A percentile compares a stretch with the other conserved stretches of the same genome.
Conservation (phyloP, 2,329 filamentous ascomycete genomes). For the Trichoderma simmonsii region DNA sequence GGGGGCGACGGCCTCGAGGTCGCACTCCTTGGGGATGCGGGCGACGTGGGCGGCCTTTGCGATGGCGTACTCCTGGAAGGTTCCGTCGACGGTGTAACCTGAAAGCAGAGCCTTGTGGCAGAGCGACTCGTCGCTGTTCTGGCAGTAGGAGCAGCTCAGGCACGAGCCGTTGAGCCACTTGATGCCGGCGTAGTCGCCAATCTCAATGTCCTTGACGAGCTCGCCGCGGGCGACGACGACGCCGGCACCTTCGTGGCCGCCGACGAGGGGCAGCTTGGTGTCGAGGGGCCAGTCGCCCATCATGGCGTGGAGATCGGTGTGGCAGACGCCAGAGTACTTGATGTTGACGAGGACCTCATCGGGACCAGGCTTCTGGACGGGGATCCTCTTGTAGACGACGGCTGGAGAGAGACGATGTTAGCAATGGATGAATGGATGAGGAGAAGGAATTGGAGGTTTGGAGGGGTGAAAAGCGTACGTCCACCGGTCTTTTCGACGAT, state of each 20-base stretch:
- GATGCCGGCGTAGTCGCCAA: constrained; percentile 84
- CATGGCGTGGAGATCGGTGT: constrained; percentile 77
- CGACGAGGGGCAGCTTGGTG: constrained; percentile 81
- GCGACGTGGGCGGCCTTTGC: constrained; percentile 84
- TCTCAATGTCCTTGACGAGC: constrained; percentile 71
- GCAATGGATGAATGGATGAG: background rate
- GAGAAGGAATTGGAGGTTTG: background rate
- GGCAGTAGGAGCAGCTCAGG: constrained; percentile 79
- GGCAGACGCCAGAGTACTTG: constrained; percentile 87
- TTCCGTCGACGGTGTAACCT: constrained; percentile 89
- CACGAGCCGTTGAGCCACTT: constrained; percentile 94
- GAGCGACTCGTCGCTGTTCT: constrained; percentile 75
- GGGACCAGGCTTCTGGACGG: constrained; percentile 74
- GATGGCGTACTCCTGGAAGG: constrained; percentile 89
- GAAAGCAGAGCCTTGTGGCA: constrained; percentile 73
- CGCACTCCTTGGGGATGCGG: constrained; percentile 71
- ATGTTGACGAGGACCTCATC: constrained; percentile 92
- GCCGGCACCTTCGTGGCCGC: constrained; percentile 77
- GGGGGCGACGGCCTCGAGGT: constrained; percentile 74
- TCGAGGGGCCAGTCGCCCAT: constrained; percentile 85
- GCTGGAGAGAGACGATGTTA: constrained; percentile 37
- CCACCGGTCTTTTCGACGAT: constrained; percentile 80
- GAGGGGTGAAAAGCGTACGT: constrained; percentile 43
- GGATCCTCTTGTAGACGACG: constrained; percentile 74
- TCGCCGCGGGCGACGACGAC: constrained; percentile 76